Conservation (phyloP, 1,139 yeast species). For the Yamadazyma taylorii region DNA sequence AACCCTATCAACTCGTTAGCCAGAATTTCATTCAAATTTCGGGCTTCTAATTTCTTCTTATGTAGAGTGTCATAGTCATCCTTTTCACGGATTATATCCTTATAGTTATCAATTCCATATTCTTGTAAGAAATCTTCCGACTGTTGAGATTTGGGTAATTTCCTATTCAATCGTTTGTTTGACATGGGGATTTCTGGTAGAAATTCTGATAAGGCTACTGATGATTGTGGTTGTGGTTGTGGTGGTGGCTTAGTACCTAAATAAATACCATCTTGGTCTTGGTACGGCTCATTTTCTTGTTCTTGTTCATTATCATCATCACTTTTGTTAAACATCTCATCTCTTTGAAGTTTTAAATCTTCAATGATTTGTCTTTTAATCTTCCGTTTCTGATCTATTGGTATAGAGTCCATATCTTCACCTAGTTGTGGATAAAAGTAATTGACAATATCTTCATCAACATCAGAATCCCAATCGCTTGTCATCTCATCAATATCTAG, state of each 20-base stretch:
- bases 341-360: conserved; percentile 25
- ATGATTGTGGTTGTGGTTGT: conserved; percentile 4
- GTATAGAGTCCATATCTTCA: conserved; percentile 23
- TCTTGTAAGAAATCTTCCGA: conserved; percentile 40
- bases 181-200: conserved; percentile 24
- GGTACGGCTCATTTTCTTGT: no score
- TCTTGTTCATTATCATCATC: conserved; percentile 9
- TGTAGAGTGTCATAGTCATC: conserved; percentile 32
- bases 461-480: conserved; percentile 45
- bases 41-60: conserved; percentile 19
- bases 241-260: conserved; percentile 35
- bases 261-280: conserved; percentile 44
- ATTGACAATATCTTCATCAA: conserved; percentile 42
- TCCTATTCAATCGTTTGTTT: conserved; percentile 25
- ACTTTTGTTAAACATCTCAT: conserved; percentile 15
- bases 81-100: conserved; percentile 22
- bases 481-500: conserved; percentile 33
- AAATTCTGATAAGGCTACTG: conserved; percentile 25
- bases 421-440: conserved; percentile 46
- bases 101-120: conserved; percentile 38
- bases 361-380: conserved; percentile 38
- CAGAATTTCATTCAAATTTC: conserved; percentile 26
- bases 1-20: conserved; percentile 36
- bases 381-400: conserved; percentile 37
- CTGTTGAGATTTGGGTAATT: conserved; percentile 29